Evolutionary conservation across 1,284 basidiomycete species (phyloP).

Genomic region (Baeospora myosura): DNA sequence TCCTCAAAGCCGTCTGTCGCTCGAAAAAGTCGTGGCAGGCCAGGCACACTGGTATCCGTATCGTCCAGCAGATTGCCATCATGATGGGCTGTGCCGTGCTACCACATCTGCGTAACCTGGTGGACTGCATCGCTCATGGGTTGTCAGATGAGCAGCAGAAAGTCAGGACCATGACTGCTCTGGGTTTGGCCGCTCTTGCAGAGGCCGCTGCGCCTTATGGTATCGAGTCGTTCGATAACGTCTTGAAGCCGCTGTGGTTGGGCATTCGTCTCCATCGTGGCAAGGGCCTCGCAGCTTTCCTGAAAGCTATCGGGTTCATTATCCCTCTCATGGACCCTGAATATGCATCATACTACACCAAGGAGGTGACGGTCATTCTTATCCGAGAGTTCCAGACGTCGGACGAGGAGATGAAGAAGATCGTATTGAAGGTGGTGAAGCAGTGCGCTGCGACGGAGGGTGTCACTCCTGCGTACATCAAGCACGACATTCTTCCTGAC

Average conservation of each 20-base stretch:
- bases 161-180: constrained; percentile 97
- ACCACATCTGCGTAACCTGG: constrained; percentile 93
- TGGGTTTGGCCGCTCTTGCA: constrained; percentile 92
- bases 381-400: constrained; percentile 99
- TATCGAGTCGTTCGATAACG: constrained; percentile 98
- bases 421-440: constrained; percentile 97
- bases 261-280: constrained; percentile 98
- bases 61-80: constrained; percentile 98
- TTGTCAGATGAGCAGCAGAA: constrained; percentile 98
- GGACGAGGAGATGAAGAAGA: constrained; percentile 99
- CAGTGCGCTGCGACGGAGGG: constrained; percentile 98
- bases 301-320: constrained; percentile 99
- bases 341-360: constrained; percentile 96
- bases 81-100: constrained; percentile 99
- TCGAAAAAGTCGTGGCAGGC: constrained; percentile 99
- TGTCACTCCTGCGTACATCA: constrained; percentile 89
- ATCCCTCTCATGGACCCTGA: constrained; percentile 99
- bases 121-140: constrained; percentile 94
- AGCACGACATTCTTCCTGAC: constrained; percentile 96
- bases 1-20: constrained; percentile 96
- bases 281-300: constrained; percentile 95
- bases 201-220: constrained; percentile 98
- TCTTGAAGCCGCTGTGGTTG: constrained; percentile 96
- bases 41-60: constrained; percentile 97
- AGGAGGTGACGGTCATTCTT: constrained; percentile 94